Percentiles rank a stretch among this genome's conserved stretches.
These are phyloP conservation scores for Fusarium sp. DNA, from an alignment of 2,329 filamentous ascomycete species.

Conservation along the genomic window DNA sequence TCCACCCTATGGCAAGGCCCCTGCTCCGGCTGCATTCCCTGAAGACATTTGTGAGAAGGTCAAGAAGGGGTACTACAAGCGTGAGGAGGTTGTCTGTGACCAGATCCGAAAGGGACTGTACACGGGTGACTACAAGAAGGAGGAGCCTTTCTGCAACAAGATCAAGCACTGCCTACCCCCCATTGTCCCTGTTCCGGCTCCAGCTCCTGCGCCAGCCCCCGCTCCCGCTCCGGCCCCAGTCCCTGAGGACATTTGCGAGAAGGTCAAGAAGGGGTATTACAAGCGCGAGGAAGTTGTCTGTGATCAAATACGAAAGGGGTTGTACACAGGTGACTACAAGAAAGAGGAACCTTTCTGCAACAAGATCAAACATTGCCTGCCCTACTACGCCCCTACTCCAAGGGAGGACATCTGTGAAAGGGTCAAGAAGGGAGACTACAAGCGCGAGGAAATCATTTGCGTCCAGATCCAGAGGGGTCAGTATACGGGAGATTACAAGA, in stretches of 20 bases:
- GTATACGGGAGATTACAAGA: neutral
- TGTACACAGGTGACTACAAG: neutral
- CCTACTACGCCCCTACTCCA: neutral
- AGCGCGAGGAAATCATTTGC: neutral
- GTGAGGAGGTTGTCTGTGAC: neutral
- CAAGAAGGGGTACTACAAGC: neutral
- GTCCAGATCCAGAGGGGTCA: neutral
- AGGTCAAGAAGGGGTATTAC: neutral
- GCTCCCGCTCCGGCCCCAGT: neutral
- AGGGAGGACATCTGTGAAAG: neutral
- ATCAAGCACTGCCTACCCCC: neutral
- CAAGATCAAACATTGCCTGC: neutral
- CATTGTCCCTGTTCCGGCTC: neutral
- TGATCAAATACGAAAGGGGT: neutral
- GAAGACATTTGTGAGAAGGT: neutral
- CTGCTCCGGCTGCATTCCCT: constrained; percentile 12
- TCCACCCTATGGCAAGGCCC: neutral
- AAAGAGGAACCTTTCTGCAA: neutral
- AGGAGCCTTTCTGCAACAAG: neutral
- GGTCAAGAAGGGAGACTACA: neutral
- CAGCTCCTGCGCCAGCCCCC: constrained; percentile 10
- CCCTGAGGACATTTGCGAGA: neutral
- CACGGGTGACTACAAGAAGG: neutral
- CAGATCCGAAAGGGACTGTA: neutral
- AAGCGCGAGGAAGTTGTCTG: neutral